phyloP scores from a whole-genome alignment of 108 stramenopile genomes.

The Parietichytrium sp. region DNA sequence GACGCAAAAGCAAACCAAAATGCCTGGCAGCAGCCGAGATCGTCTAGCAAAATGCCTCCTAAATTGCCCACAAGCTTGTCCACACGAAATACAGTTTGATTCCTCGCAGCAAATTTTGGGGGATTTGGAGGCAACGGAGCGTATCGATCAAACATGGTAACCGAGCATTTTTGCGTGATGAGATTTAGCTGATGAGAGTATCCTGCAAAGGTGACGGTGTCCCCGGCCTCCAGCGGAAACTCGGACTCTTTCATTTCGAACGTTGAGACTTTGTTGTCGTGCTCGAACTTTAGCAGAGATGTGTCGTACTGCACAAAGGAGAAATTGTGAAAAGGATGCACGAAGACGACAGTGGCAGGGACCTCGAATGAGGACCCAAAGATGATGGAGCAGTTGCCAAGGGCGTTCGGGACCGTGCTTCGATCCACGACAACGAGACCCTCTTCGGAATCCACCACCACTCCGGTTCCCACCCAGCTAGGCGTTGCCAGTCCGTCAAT shows the following conservation, averaged over 20 bases:
- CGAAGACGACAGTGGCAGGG: slow-evolving; percentile 44
- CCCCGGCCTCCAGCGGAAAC: background rate
- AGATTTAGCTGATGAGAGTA: background rate
- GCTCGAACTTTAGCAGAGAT: slow-evolving; percentile 24
- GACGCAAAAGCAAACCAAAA: slow-evolving; percentile 10
- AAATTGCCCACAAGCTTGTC: slow-evolving; percentile 35
- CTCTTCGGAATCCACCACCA: slow-evolving; percentile 49
- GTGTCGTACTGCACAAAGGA: slow-evolving; percentile 53
- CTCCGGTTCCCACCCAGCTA: slow-evolving; percentile 43
- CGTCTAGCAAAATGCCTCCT: background rate
- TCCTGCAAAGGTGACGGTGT: background rate
- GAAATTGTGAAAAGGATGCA: slow-evolving; percentile 57
- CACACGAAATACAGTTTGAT: background rate
- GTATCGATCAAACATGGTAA: slow-evolving; percentile 3
- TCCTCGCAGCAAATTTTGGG: background rate
- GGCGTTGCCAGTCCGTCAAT: slow-evolving; percentile 47
- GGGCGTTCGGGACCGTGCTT: slow-evolving; percentile 49
- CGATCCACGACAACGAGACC: slow-evolving; percentile 61
- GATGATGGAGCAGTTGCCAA: slow-evolving; percentile 53
- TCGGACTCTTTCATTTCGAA: background rate
- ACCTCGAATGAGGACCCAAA: slow-evolving; percentile 52
- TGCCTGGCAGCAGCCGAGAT: background rate
- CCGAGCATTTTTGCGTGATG: background rate
- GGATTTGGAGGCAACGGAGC: background rate
- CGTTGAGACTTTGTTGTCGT: background rate